Evolutionary conservation across 2,329 filamentous ascomycete species (phyloP), one percentile per base, ranked within the genome.

Genomic region (Aspergillus sergii): DNA sequence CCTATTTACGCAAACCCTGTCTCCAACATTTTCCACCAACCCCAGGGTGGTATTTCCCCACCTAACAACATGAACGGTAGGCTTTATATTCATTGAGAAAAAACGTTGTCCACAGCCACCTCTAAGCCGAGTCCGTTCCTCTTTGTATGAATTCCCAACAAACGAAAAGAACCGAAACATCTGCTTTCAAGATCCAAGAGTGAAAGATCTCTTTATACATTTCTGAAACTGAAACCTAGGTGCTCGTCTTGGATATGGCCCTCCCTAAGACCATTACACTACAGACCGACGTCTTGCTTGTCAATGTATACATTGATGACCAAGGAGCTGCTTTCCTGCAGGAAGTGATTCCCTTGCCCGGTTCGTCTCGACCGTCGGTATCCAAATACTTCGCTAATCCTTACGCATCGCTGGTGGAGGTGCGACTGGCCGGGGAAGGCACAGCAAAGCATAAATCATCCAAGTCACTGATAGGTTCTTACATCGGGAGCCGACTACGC

Each of bases 361-460:
- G 45, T 10, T n/a, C 48, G 4, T 48, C 60, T 10, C 57, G 39
- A 36, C 28, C 34, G 4, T 26, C 60, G 7, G 34, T n/a, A 12
- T 64, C 59, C 1, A 62, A 60, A 19, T 62, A 62, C 26, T 63
- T 67, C 21, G 1, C 30, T 14, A 16, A 61, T 28, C 59, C 59
- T 5, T 60, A 60, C 30, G 41, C 61, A 4, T 69, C 71, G 0
- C 58, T 75, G 1, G 62, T 69, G 11, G 67, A 71, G 10, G 59
- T 71, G 1, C 69, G 69, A 8, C 67, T 75, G 1, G 66, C 64
- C 1, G 73, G 71, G 11, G 71, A 74, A 56, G 73, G 72, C 21
- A 73, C 66, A 4, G 34, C 45, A 7, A 65, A 62, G 26, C 58
- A 67, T 58, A 73, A 73, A 58, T 69, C 69, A 0, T 68, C 73